Base-by-base conservation (phyloP, 306 rosid species). In the Gastrolobium villosum region DNA sequence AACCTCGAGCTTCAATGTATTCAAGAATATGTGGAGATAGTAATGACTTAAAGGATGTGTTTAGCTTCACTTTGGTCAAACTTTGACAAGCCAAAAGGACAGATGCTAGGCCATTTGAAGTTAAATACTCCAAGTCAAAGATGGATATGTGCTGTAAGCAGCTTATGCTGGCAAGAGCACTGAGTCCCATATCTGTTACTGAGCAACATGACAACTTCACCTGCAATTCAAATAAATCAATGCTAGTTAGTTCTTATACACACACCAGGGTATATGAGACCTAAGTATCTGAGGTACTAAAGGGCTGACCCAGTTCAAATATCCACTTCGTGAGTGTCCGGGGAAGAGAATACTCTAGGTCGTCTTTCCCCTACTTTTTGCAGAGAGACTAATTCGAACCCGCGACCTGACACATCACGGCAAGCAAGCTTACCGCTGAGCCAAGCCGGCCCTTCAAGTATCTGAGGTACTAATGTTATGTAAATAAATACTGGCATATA, bases 171-270 rank as follows among this genome's bases (percentile, higher is more conserved):
- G 93, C 84, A 0, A 92, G 89, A 57, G 93, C 89, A 63, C 90
- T 45, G 39, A 92, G 93, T 37, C 94, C 94, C 7, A 59, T 70
- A 46, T 92, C 94, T 5, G 94, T 90, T 32, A 92, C 90, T 2
- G 89, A 87, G 82, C 93, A 84, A 53, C 76, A 70, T 65, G 97
- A 92, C 64, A 92, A 70, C 82, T 87, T 90, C 75, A 92, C 87
- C 97, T 92, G 92, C 79, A 80, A 77, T 72, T 57, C 60, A 69
- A 76, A 60, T 55, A 83, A 60, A 54, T 7, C 26, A 71, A 66
- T 14, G 66, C 46, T 66, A 37, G 26, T 43, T 48, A 75, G 49
- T 75, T 67, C 50, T 67, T 32, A 67, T 2, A 49, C 20, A 65
- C 43, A 76, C 43, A 45, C 7, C 0, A 5, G 31, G 44, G 46